Evolutionary conservation across 2,329 filamentous ascomycete genomes (phyloP).

Genomic region (Trichocomaceae sp.): DNA sequence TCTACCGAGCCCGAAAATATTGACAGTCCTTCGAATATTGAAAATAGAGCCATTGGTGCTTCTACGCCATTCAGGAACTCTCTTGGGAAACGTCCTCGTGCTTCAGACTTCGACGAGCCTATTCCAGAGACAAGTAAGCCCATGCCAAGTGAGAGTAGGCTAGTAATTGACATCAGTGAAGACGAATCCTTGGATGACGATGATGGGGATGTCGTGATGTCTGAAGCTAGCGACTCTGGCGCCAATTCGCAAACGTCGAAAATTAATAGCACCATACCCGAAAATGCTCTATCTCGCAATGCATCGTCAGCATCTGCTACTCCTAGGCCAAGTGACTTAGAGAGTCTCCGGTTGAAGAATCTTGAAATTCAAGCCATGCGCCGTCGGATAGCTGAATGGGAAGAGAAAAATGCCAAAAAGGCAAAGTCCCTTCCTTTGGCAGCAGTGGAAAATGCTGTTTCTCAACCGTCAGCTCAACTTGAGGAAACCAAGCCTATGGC

Average conservation of each 20-base stretch:
- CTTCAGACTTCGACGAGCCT: slow-evolving; percentile 63
- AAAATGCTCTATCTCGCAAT: neutral
- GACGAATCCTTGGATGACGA: slow-evolving; percentile 46
- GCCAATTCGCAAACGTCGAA: neutral
- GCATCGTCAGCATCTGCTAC: slow-evolving; percentile 25
- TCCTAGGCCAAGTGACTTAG: slow-evolving; percentile 33
- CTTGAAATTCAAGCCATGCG: slow-evolving; percentile 44
- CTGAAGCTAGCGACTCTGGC: slow-evolving; percentile 16
- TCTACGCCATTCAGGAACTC: slow-evolving; percentile 15
- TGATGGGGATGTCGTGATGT: slow-evolving; percentile 26
- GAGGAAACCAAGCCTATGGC: slow-evolving; percentile 5
- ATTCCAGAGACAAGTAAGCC: slow-evolving; percentile 51
- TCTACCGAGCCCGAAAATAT: slow-evolving; percentile 17
- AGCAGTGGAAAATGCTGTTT: neutral
- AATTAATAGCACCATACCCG: neutral
- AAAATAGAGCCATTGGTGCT: neutral
- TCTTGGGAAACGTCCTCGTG: slow-evolving; percentile 55
- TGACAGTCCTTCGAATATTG: neutral
- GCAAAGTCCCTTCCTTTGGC: slow-evolving; percentile 27
- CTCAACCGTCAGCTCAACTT: neutral
- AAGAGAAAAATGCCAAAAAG: slow-evolving; percentile 29
- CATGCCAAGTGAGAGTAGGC: slow-evolving; percentile 52
- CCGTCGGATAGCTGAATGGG: slow-evolving; percentile 45
- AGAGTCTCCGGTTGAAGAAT: slow-evolving; percentile 43
- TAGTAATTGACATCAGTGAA: slow-evolving; percentile 83